Evolutionary conservation across 306 rosid species (phyloP).

Genomic region (Quillaja saponaria): DNA sequence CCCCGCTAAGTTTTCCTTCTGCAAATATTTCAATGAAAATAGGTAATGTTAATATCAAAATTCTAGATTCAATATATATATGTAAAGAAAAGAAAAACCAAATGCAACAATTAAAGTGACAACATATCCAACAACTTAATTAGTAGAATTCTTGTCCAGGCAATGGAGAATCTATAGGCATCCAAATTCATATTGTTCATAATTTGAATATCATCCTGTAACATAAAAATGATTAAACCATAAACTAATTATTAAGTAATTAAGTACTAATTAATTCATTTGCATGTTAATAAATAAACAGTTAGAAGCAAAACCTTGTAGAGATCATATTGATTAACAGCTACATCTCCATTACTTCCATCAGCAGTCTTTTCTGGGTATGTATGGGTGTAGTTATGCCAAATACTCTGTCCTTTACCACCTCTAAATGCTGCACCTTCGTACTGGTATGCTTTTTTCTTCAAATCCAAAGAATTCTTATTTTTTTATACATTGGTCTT

Average conservation of each 20-base stretch:
- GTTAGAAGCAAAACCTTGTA: too few relatives aligned
- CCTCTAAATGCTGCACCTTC: constrained; percentile 18
- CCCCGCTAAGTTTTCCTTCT: constrained; percentile 40
- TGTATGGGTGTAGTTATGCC: constrained; percentile 14
- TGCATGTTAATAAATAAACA: too few relatives aligned
- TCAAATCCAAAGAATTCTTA: too few relatives aligned
- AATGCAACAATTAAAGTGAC: too few relatives aligned
- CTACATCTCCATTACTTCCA: background rate
- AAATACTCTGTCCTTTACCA: constrained; percentile 5
- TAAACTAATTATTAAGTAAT: too few relatives aligned
- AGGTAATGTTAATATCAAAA: too few relatives aligned
- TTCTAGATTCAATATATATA: too few relatives aligned
- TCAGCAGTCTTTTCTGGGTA: background rate
- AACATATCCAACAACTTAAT: background rate
- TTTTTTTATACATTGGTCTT: too few relatives aligned
- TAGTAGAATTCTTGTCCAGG: background rate
- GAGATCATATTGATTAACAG: constrained; percentile 35
- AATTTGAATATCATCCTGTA: background rate
- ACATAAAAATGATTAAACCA: background rate
- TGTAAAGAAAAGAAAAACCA: too few relatives aligned
- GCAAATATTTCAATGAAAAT: background rate
- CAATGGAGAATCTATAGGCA: background rate
- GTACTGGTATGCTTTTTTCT: constrained; percentile 1
- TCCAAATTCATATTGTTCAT: background rate
- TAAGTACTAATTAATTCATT: background rate